Conservation (phyloP, 345 rosid genomes). For the Lepidium africanum region DNA sequence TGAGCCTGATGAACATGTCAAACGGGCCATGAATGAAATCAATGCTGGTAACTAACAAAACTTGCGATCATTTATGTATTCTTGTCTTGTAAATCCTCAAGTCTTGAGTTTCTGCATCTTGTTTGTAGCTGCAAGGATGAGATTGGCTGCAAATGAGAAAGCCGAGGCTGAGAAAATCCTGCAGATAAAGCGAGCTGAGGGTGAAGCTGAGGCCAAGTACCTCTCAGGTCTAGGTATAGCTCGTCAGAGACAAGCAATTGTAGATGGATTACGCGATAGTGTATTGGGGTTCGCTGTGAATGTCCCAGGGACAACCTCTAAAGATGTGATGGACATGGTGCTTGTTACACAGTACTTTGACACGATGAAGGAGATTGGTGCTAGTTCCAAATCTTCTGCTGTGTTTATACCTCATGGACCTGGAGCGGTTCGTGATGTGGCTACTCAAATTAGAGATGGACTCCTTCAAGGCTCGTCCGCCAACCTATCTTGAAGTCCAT, state of each 20-base stretch:
- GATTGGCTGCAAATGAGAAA: conserved; percentile 31
- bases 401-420: conserved; percentile 36
- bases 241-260: conserved; percentile 33
- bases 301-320: conserved; percentile 32
- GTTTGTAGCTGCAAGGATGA: conserved; percentile 30
- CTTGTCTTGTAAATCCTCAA: not conserved
- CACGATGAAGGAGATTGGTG: conserved; percentile 33
- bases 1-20: conserved; percentile 49
- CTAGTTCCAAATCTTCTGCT: conserved; percentile 27
- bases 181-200: conserved; percentile 33
- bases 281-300: conserved; percentile 31
- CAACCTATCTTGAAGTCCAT: not conserved
- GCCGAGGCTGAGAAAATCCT: conserved; percentile 34
- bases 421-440: conserved; percentile 33
- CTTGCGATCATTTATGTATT: not conserved
- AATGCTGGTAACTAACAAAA: conserved; percentile 35
- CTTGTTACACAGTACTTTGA: conserved; percentile 31
- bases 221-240: conserved; percentile 30
- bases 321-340: conserved; percentile 36
- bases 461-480: conserved; percentile 26
- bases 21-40: conserved; percentile 48
- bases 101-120: not conserved
- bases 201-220: conserved; percentile 34
- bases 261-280: conserved; percentile 26
- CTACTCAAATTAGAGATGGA: conserved; percentile 32